phyloP scores from a whole-genome alignment of 2,329 filamentous ascomycete species.

The Fonsecaea erecta region DNA sequence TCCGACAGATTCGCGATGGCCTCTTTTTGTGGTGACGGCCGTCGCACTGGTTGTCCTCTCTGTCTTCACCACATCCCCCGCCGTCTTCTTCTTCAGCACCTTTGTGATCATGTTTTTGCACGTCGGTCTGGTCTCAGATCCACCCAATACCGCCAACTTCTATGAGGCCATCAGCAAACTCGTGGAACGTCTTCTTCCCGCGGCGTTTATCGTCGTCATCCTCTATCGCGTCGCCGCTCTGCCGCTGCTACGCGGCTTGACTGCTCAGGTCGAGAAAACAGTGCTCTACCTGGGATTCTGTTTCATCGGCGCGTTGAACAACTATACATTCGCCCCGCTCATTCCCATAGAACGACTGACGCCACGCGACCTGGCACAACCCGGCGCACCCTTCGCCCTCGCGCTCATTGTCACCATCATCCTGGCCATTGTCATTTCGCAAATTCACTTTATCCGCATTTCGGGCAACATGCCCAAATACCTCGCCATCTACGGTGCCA shows the following conservation, averaged over 20 bases:
- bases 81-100: constrained; percentile 79
- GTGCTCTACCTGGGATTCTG: constrained; percentile 86
- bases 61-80: constrained; percentile 77
- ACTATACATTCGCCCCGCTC: constrained; percentile 85
- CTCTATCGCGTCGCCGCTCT: constrained; percentile 82
- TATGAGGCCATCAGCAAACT: constrained; percentile 76
- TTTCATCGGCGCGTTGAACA: constrained; percentile 90
- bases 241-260: constrained; percentile 71
- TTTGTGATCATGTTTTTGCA: constrained; percentile 88
- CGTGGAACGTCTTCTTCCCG: constrained; percentile 81
- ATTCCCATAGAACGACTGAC: constrained; percentile 95
- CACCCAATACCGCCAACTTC: constrained; percentile 70
- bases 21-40: constrained; percentile 77
- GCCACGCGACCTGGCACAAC: constrained; percentile 87
- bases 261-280: constrained; percentile 86
- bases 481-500: constrained; percentile 74
- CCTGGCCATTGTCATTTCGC: constrained; percentile 68
- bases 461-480: constrained; percentile 81
- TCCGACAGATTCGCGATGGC: constrained; percentile 81
- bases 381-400: constrained; percentile 82
- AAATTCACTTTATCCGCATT: constrained; percentile 83
- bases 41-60: constrained; percentile 78
- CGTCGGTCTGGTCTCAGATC: constrained; percentile 86
- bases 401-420: constrained; percentile 76
- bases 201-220: constrained; percentile 83